Base-by-base conservation (phyloP, 441 rosid species). In the Corymbia calophylla region DNA sequence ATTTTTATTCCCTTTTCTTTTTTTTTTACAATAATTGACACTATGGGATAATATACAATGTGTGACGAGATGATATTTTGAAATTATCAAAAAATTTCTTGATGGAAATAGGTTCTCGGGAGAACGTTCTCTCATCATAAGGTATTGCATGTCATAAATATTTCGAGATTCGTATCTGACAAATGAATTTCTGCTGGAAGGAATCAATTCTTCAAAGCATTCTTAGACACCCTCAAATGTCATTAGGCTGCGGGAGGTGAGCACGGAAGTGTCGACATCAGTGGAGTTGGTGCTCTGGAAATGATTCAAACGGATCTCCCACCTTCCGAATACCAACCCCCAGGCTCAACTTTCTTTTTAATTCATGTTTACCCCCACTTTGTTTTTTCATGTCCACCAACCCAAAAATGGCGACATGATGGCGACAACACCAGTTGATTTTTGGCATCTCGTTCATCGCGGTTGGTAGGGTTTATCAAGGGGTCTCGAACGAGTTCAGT, bases 291-390 rank as follows among this genome's bases (percentile, higher is more conserved):
- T 73, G 87, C 2, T n/a, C 32, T 2, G 39, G 15, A 47, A 92
- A 92, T 86, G 91, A 94, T 94, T 32, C 89, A 55, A 55, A 88
- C n/a, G 53, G 48, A 84, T 94, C 73, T 93, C 94, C 95, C 93
- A 91, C 94, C 88, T 91, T 94, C 92, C 89, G 90, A 90, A 77
- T 89, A 27, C 60, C 89, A 87, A 93, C 93, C 47, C 93, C 92
- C 9, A 39, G 25, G 27, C n/a, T 77, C 18, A 2, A 44, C n/a
- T 77, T 9, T 23, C 84, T 39, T 39, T 21, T 21, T 23, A 23
- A 39, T 44, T 6, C 51, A 25, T 49, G 12, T 77, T 77, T 39
- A 39, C 6, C 10, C 51, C 51, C n/a, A 77, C 84, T 77, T 39
- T 39, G 44, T 39, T 77, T 44, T 32, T 31, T n/a, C 44, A 12